phyloP scores from a whole-genome alignment of 768 basidiomycete species.

The Macrolepiota fuliginosa region DNA sequence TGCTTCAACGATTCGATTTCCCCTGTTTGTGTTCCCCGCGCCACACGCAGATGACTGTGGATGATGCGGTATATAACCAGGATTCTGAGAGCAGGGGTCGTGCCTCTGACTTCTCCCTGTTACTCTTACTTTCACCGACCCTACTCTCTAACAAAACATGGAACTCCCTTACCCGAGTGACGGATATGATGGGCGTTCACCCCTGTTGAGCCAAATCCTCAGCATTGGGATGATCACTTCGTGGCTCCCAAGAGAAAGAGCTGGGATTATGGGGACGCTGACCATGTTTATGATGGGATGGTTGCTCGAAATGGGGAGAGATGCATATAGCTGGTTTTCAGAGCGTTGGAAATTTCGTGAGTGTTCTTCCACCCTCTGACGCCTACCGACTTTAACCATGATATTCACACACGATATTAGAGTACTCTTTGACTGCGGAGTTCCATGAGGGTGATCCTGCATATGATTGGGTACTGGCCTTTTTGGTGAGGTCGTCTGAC shows the following conservation, averaged over 20 bases:
- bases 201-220: constrained; percentile 1
- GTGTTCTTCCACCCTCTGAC: constrained; percentile 10
- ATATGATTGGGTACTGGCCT: constrained; percentile 41
- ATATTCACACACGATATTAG: constrained; percentile 18
- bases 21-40: no score
- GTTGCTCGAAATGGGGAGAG: constrained; percentile 12
- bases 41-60: neutral
- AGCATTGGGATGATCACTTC: constrained; percentile 8
- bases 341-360: constrained; percentile 28
- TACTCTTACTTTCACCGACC: neutral
- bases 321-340: constrained; percentile 27
- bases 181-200: neutral
- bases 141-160: neutral
- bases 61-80: neutral
- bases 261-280: constrained; percentile 3
- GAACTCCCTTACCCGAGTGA: neutral
- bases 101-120: neutral
- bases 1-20: neutral
- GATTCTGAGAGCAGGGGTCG: neutral
- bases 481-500: constrained; percentile 28
- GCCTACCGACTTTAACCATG: neutral
- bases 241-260: constrained; percentile 1
- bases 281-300: constrained; percentile 11
- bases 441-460: constrained; percentile 38
- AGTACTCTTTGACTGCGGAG: constrained; percentile 35